Evolutionary conservation across 495 filamentous ascomycete species (phyloP), one percentile per base, ranked within the genome.

Genomic region (Poronia punctata): DNA sequence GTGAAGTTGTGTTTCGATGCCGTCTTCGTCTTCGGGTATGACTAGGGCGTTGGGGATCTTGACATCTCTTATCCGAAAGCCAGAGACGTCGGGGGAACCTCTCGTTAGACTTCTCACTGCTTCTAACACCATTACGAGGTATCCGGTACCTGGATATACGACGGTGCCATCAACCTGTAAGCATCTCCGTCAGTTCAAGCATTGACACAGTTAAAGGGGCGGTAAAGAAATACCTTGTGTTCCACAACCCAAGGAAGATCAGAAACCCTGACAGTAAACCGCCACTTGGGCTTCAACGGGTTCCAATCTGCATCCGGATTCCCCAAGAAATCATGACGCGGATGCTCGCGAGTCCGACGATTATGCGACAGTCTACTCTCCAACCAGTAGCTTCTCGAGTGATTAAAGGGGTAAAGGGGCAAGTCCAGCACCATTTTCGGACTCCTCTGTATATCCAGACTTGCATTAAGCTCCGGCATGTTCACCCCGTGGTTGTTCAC

Each of bases 191-290:
- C 14, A 17, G 12, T 10, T 36, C 7, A 27, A 27, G n/a, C n/a
- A 7, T 7, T 7, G n/a, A 38, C 7, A 21, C 17, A 16, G 19
- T 10, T 18, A n/a, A 24, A 16, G 12, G 15, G 21, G 0, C n/a
- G 7, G 7, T 10, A 11, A 37, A 2, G n/a, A 27, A 40, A 55
- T 40, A 50, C 38, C 39, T 52, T 30, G 43, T 78, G 72, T 34
- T 72, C 67, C 4, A 43, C n/a, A 4, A 73, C 20, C 74, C 74
- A 78, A 1, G 70, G 67, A 6, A 67, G 42, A 19, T 69, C 58
- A 5, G 35, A 36, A 0, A 57, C 35, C 5, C 54, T 48, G 1
- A 76, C 27, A 1, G 59, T 47, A 11, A 61, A 61, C 5, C 65
- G 42, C 68, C 71, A 78, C 15, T 51, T 44, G 0, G 65, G 69